These are phyloP conservation scores for Buddleja alternifolia DNA, from an alignment of 257 asterid genomes.

Conservation along the genomic window DNA sequence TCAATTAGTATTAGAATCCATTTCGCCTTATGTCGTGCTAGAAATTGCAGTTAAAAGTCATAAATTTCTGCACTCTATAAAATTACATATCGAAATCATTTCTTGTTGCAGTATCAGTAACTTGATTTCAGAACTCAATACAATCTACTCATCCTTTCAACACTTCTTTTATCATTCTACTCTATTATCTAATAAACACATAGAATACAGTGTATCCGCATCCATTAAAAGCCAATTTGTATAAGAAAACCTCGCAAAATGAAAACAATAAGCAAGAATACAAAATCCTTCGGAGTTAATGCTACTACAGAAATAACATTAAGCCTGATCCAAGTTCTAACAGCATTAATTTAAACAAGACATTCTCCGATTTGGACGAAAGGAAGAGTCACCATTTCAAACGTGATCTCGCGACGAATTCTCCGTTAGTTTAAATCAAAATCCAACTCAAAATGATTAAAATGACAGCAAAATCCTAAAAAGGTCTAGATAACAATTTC, in stretches of 20 bases:
- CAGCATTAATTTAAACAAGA: neutral
- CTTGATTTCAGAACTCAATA: too few relatives aligned
- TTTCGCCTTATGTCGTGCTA: neutral
- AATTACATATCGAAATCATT: too few relatives aligned
- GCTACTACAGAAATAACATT: neutral
- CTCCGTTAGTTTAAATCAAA: neutral
- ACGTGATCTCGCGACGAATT: too few relatives aligned
- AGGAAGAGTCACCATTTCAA: too few relatives aligned
- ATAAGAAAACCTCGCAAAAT: neutral
- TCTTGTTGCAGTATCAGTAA: too few relatives aligned
- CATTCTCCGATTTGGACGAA: too few relatives aligned
- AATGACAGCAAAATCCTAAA: neutral
- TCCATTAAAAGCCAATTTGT: neutral
- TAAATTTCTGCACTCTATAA: neutral
- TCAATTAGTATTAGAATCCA: constrained; percentile 14
- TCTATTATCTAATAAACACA: neutral
- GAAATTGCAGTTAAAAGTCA: neutral
- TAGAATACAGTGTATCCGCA: neutral
- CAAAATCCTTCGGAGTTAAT: too few relatives aligned
- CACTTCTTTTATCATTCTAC: neutral
- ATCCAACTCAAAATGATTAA: neutral
- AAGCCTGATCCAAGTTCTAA: neutral
- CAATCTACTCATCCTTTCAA: too few relatives aligned
- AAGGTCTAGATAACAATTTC: too few relatives aligned
- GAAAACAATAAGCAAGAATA: neutral